phyloP scores from a whole-genome alignment of 768 basidiomycete genomes.

The Phylloporus sp. region DNA sequence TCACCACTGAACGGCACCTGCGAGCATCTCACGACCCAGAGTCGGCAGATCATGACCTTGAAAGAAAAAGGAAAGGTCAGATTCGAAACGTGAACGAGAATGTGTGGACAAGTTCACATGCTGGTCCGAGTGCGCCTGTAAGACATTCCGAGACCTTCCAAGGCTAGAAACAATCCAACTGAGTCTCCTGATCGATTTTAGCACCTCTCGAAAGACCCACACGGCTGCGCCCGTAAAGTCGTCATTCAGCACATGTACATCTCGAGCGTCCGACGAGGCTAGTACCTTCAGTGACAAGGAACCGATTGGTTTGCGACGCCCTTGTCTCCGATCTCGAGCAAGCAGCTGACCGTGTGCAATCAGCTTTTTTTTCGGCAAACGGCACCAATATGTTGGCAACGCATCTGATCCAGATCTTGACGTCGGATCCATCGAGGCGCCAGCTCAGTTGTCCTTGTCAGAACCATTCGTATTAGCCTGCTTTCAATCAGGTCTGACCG shows the following conservation, averaged over 20 bases:
- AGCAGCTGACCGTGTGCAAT: conserved; percentile 18
- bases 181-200: conserved; percentile 37
- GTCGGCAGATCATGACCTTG: conserved; percentile 18
- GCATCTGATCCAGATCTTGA: conserved; percentile 20
- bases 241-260: conserved; percentile 35
- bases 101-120: conserved; percentile 3
- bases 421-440: too few species aligned
- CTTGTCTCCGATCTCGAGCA: conserved; percentile 33
- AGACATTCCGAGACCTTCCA: conserved; percentile 16
- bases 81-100: background rate
- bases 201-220: conserved; percentile 35
- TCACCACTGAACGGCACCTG: conserved; percentile 11
- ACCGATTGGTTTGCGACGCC: conserved; percentile 36
- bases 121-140: conserved; percentile 10
- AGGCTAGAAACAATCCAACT: conserved; percentile 5
- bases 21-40: conserved; percentile 9
- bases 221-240: conserved; percentile 35
- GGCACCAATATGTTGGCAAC: background rate
- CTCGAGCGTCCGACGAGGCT: conserved; percentile 25
- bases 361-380: background rate
- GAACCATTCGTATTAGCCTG: too few species aligned
- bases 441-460: too few species aligned
- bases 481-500: too few species aligned
- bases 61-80: background rate
- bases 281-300: conserved; percentile 31